phyloP scores from a whole-genome alignment of 148 eudicot genomes.

The Dianthus caryophyllus region DNA sequence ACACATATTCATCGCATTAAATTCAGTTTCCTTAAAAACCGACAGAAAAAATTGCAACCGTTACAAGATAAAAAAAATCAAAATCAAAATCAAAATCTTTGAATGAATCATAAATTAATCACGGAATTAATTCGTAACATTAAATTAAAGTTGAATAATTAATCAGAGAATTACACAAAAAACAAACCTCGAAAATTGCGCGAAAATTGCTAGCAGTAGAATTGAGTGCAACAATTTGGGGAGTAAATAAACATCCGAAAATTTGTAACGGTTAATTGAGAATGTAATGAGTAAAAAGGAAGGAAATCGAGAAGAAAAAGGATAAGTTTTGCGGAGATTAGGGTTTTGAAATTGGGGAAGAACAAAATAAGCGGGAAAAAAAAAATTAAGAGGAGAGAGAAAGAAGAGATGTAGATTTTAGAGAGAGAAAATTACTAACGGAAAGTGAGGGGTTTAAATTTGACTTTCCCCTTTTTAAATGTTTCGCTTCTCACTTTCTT shows the following conservation, averaged over 20 bases:
- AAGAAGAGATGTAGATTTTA: background rate
- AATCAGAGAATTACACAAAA: background rate
- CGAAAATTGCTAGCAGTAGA: background rate
- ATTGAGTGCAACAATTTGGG: background rate
- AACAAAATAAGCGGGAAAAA: slow-evolving; percentile 27
- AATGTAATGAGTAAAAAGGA: background rate
- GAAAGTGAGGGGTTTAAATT: slow-evolving; percentile 14
- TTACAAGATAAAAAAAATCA: slow-evolving; percentile 9
- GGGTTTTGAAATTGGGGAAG: slow-evolving; percentile 16
- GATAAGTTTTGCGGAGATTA: background rate
- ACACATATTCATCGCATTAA: background rate
- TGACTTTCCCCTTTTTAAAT: slow-evolving; percentile 9
- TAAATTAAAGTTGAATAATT: background rate
- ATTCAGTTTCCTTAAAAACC: slow-evolving; percentile 24
- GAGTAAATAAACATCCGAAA: background rate
- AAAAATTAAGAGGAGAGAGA: background rate
- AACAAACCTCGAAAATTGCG: slow-evolving; percentile 14
- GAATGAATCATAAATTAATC: background rate
- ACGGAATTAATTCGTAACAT: background rate
- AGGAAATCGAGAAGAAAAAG: background rate
- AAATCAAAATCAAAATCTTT: background rate
- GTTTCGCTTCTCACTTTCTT: background rate
- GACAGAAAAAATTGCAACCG: slow-evolving; percentile 28
- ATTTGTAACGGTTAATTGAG: slow-evolving; percentile 4
- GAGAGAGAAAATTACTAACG: slow-evolving; percentile 15